A percentile compares a stretch with the other conserved stretches of the same genome.
Conservation (phyloP, 176 grass and related monocot species). For the Pontederia paniculata region DNA sequence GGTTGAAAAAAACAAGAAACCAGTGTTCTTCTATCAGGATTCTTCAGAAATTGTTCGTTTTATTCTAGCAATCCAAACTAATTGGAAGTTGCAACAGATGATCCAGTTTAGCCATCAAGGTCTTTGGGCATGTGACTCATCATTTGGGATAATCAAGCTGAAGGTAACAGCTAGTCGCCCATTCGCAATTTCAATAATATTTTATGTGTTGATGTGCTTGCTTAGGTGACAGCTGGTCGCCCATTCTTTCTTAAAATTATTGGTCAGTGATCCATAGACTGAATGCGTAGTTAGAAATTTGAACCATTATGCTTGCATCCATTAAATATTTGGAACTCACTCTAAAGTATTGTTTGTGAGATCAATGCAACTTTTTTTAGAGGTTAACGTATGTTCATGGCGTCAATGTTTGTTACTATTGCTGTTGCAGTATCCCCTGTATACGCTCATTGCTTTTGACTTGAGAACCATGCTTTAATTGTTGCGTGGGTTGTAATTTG, state of each 20-base stretch:
- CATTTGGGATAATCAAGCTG: slow-evolving; percentile 83
- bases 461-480: slow-evolving; percentile 65
- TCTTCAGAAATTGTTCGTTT: slow-evolving; percentile 64
- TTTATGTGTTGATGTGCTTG: not conserved
- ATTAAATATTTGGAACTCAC: no score
- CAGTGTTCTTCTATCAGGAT: slow-evolving; percentile 76
- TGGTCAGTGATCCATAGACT: not conserved
- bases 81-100: slow-evolving; percentile 92
- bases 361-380: no score
- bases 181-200: not conserved
- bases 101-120: slow-evolving; percentile 73
- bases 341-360: no score
- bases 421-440: slow-evolving; percentile 69
- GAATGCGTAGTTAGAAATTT: not conserved
- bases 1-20: slow-evolving; percentile 84
- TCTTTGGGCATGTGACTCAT: slow-evolving; percentile 72
- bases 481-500: slow-evolving; percentile 93
- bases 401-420: not conserved
- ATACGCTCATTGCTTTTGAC: slow-evolving; percentile 79
- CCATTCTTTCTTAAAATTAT: not conserved
- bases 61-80: slow-evolving; percentile 72
- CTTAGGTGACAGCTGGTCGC: not conserved
- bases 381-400: no score
- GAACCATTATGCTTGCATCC: no score
- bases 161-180: no score